A percentile compares a stretch with the other conserved stretches of the same genome.
Conservation (phyloP, 1,284 basidiomycete genomes). For the Cutaneotrichosporon dermatis region DNA sequence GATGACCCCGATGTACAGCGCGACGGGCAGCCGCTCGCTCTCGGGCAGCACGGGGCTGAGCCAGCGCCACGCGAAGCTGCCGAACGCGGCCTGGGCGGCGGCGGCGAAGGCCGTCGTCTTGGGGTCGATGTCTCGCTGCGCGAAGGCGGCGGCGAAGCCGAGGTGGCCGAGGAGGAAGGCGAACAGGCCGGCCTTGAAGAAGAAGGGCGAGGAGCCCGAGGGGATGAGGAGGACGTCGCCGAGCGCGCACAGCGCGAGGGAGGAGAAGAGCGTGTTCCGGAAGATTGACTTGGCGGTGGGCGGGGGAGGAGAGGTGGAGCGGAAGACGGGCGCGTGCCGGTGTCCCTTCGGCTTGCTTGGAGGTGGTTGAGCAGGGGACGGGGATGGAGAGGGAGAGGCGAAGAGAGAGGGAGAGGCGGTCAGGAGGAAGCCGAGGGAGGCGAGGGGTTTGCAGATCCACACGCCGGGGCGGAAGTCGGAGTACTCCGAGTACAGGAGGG, state of each 20-base stretch:
- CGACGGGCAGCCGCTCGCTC: conserved; percentile 12
- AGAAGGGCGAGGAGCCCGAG: background rate
- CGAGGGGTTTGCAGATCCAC: conserved; percentile 20
- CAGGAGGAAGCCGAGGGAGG: conserved; percentile 13
- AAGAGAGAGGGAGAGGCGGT: conserved; percentile 5
- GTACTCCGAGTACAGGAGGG: conserved; percentile 10
- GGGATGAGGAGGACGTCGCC: conserved; percentile 18
- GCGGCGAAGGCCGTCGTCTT: background rate
- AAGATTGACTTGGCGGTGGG: background rate
- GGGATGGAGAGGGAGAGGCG: background rate
- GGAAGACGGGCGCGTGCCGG: too few relatives aligned
- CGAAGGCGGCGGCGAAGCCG: conserved; percentile 13
- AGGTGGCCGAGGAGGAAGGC: conserved; percentile 20
- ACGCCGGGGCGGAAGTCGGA: background rate
- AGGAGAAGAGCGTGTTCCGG: conserved; percentile 6
- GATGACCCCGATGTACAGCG: conserved; percentile 12
- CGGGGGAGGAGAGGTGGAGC: too few relatives aligned
- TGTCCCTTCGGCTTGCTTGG: too few relatives aligned
- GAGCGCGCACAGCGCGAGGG: conserved; percentile 8
- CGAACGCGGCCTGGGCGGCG: background rate
- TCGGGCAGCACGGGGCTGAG: conserved; percentile 8
- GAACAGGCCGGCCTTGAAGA: conserved; percentile 17
- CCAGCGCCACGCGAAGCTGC: conserved; percentile 13
- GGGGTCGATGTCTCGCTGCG: conserved; percentile 3
- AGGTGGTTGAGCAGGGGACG: too few relatives aligned